Base-by-base conservation (phyloP, 768 basidiomycete species). In the Tricholoma furcatifolium region DNA sequence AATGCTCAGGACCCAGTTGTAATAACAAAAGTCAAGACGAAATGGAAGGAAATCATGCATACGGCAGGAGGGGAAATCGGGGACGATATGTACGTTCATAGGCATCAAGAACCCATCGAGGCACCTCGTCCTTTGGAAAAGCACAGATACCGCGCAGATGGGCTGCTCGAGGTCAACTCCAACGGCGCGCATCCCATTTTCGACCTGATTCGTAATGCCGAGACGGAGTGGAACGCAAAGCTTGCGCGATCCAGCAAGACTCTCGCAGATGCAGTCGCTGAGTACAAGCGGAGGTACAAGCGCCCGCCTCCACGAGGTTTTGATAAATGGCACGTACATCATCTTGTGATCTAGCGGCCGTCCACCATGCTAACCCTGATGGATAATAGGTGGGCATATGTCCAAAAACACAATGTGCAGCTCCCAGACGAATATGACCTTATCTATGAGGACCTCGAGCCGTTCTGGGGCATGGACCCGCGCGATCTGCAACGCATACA, bases 351-450 rank as follows among this genome's bases (percentile, higher is more conserved):
- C 20, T 1, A 11, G 10, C 23, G 27, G 34, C 20, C 12, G 14
- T 2, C n/a, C 43, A 7, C 27, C 27, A 27, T 12, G 32, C 21
- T 35, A 2, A 35, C 9, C 11, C n/a, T 24, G 27, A 36, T 40
- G n/a, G 17, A 15, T 11, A 30, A 27, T 23, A 74, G 74, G 75
- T 78, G 75, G 77, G 55, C 51, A 3, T 77, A 75, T 64, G 86
- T 84, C 21, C 70, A 78, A 61, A 73, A 79, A 42, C 78, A 92
- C 66, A 69, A 80, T 7, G 83, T 91, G 27, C 80, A 82, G 59
- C 81, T 94, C 39, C 78, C 88, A 15, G 93, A 96, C 67, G 93
- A 95, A 62, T 95, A 91, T 63, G 89, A 89, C 61, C 76, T 77
- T 42, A 81, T 94, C 24, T 64, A 78, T 47, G 70, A 76, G 43